A percentile compares a stretch with the other conserved stretches of the same genome.
Evolutionary conservation across 208 protist genomes (phyloP).

Genomic region (Acanthamoeba lenticulata): DNA sequence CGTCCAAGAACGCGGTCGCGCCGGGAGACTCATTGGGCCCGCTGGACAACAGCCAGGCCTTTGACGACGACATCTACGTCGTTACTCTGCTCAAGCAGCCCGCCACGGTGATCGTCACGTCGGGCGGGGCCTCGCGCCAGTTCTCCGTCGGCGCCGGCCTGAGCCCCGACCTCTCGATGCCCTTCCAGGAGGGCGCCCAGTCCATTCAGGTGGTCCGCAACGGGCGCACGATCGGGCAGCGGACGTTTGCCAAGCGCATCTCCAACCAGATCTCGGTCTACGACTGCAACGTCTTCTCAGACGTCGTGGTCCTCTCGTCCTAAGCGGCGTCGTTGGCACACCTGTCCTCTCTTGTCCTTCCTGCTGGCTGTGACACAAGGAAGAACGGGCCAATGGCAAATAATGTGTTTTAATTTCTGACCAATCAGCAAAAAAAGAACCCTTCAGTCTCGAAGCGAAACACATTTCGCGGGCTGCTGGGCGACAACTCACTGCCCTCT

Average conservation of each 20-base stretch:
- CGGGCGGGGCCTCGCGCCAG: background rate
- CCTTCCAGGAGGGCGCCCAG: background rate
- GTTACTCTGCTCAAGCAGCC: background rate
- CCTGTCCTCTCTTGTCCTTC: no score
- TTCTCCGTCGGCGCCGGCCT: background rate
- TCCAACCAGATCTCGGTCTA: conserved; percentile 31
- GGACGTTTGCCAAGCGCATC: conserved; percentile 32
- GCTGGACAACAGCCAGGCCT: background rate
- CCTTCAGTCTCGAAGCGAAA: no score
- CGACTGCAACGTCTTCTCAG: conserved; percentile 48
- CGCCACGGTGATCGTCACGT: background rate
- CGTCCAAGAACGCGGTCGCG: conserved; percentile 20
- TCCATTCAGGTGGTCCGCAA: background rate
- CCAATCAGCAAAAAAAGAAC: no score
- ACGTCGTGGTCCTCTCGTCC: conserved; percentile 6
- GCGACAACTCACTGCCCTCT: no score
- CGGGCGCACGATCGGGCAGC: background rate
- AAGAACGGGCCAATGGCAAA: no score
- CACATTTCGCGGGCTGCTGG: no score
- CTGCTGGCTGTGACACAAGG: no score
- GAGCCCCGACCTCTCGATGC: background rate
- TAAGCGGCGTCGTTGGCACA: no score
- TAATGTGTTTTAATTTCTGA: no score
- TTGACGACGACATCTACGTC: conserved; percentile 28
- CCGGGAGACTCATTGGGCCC: background rate